Base-by-base conservation (phyloP, 352 stramenopile genomes). In the Phytophthora boehmeriae region DNA sequence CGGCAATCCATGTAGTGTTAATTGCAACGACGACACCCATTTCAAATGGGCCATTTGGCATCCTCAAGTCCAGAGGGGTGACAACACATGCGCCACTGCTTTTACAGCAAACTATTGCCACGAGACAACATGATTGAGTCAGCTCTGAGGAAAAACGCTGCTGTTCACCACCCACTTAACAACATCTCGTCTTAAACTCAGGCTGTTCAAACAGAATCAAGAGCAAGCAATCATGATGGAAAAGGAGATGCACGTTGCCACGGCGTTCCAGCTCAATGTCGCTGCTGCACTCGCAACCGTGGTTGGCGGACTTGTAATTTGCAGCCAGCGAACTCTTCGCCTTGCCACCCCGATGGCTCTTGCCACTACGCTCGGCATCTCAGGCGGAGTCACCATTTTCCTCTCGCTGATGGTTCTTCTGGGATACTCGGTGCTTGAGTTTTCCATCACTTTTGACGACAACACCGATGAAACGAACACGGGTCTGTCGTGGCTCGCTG, bases 371-470 rank as follows among this genome's bases (percentile, higher is more conserved):
- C 68, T 91, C 17, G 76, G 71, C 1, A 76, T 88, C 30, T 81
- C 78, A 0, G 72, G 73, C 27, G 77, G 80, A 1, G 80, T 91
- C 13, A 90, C 89, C 63, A 27, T 91, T 23, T 90, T 88, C 46
- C 75, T 91, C 25, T 86, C 82, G 17, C 66, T 91, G 9, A 68
- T 84, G 8, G 73, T 86, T 55, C 72, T 91, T 17, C 88, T 88
- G 45, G 46, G 79, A n/a, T 64, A 79, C 28, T 47, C 54, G 0
- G 57, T 73, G n/a, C 34, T 49, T 2, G 45, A 76, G 35, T 74
- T 78, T 10, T 54, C 38, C 0, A 63, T 71, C 22, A 59, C 68
- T 0, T 69, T 82, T 23, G 46, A 57, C 5, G 59, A 68, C 9
- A 27, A 73, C 61, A 48, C 34, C 1, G 25, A 36, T 0, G 44